A percentile compares a stretch with the other conserved stretches of the same genome.
These are phyloP conservation scores for Talaromyces pinophilus DNA, from an alignment of 2,329 filamentous ascomycete genomes.

Conservation along the genomic window DNA sequence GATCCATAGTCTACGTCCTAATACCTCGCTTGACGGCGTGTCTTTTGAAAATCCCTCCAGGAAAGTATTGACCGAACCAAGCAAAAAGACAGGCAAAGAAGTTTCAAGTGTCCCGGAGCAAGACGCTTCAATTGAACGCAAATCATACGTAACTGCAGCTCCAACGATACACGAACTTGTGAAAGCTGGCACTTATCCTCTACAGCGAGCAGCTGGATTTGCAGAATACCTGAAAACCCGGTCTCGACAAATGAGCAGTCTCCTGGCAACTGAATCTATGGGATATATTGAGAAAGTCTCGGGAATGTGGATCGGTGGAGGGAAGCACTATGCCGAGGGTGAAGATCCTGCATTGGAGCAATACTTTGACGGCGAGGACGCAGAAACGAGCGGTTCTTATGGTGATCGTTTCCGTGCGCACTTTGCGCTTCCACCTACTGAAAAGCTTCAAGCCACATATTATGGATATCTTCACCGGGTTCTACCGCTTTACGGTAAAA, in stretches of 20 bases:
- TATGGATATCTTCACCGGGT: conserved; percentile 91
- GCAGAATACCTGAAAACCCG: conserved; percentile 79
- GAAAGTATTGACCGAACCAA: conserved; percentile 17
- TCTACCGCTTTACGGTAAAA: conserved; percentile 89
- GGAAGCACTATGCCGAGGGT: conserved; percentile 80
- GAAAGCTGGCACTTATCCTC: conserved; percentile 68
- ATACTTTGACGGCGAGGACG: conserved; percentile 57
- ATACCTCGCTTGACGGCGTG: conserved; percentile 28
- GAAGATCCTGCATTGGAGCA: conserved; percentile 65
- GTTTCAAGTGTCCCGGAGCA: conserved; percentile 28
- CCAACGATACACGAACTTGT: conserved; percentile 61
- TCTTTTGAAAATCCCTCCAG: not conserved
- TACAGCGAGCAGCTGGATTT: conserved; percentile 80
- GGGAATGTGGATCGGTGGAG: conserved; percentile 91
- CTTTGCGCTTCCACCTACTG: conserved; percentile 81
- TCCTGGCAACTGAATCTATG: conserved; percentile 88
- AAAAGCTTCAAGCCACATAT: conserved; percentile 84
- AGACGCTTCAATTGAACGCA: conserved; percentile 26
- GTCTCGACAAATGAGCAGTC: conserved; percentile 75
- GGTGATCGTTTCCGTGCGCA: conserved; percentile 77
- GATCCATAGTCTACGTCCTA: conserved; percentile 47
- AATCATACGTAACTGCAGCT: conserved; percentile 40
- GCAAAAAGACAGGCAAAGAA: conserved; percentile 24
- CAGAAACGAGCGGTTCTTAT: conserved; percentile 55
- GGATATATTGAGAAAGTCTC: conserved; percentile 96